phyloP scores from a whole-genome alignment of 2,329 filamentous ascomycete genomes.

The Coniochaeta sp. region DNA sequence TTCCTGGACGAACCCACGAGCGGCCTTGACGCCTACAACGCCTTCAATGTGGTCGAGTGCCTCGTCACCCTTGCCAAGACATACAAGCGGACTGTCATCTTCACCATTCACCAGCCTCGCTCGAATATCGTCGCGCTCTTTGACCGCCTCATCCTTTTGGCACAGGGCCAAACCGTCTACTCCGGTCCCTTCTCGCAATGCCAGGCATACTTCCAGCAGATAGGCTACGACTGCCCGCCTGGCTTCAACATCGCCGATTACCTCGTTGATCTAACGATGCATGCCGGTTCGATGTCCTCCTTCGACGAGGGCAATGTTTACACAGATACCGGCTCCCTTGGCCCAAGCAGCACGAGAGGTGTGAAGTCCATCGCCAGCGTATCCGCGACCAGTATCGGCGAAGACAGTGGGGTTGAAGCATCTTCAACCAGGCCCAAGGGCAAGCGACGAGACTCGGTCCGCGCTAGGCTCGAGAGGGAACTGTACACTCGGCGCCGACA shows the following conservation, averaged over 20 bases:
- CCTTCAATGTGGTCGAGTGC: constrained; percentile 96
- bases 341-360: constrained; percentile 78
- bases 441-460: constrained; percentile 74
- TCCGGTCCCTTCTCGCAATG: constrained; percentile 86
- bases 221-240: constrained; percentile 88
- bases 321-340: constrained; percentile 57
- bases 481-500: constrained; percentile 79
- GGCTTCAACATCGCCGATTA: constrained; percentile 99
- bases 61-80: constrained; percentile 90
- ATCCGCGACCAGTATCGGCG: constrained; percentile 67
- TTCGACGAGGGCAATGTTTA: constrained; percentile 47
- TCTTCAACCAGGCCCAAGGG: constrained; percentile 58
- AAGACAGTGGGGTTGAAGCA: constrained; percentile 55
- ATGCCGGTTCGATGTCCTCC: constrained; percentile 61
- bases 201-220: constrained; percentile 84
- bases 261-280: constrained; percentile 95
- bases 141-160: constrained; percentile 85
- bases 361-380: constrained; percentile 87
- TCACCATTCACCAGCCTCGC: constrained; percentile 95
- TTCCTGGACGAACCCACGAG: constrained; percentile 97
- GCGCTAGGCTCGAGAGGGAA: constrained; percentile 79
- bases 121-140: constrained; percentile 98
- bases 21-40: constrained; percentile 92
- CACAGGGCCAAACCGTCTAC: constrained; percentile 84
- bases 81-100: constrained; percentile 94